These are phyloP conservation scores for Diaporthe eres DNA, from an alignment of 2,329 filamentous ascomycete genomes.

Conservation along the genomic window DNA sequence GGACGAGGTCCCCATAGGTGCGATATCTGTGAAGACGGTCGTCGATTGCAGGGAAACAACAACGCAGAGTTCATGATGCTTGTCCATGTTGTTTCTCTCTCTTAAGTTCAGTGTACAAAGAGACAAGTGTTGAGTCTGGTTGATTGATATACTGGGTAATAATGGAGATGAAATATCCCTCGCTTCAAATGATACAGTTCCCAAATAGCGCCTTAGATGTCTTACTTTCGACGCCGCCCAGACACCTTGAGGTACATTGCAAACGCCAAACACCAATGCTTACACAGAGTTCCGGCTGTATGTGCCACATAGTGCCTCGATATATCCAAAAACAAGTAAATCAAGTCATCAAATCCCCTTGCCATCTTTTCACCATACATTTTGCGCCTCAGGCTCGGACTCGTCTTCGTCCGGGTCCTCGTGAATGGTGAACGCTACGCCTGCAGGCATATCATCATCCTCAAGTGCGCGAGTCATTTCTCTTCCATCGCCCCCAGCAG, in stretches of 20 bases:
- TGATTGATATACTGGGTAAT: conserved; percentile 30
- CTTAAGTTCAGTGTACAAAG: not conserved
- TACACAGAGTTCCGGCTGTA: not conserved
- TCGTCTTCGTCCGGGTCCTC: conserved; percentile 38
- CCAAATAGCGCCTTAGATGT: conserved; percentile 27
- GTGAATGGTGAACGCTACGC: conserved; percentile 39
- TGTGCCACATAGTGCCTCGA: not conserved
- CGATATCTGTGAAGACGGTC: conserved; percentile 14
- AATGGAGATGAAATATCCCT: conserved; percentile 34
- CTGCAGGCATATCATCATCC: conserved; percentile 33
- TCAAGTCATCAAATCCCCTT: not conserved
- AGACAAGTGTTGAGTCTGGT: conserved; percentile 2
- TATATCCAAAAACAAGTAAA: conserved; percentile 1
- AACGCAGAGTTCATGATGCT: not conserved
- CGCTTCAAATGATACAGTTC: conserved; percentile 18
- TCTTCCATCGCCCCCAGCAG: conserved; percentile 38
- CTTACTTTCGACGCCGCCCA: conserved; percentile 2
- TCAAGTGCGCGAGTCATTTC: conserved; percentile 40
- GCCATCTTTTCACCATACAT: conserved; percentile 4
- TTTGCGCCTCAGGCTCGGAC: conserved; percentile 17
- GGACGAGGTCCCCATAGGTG: not conserved
- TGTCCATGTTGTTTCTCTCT: not conserved
- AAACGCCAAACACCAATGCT: conserved; percentile 34
- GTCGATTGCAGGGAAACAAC: not conserved
- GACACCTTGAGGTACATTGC: not conserved